Evolutionary conservation across 176 grass and related monocot species (phyloP).

Genomic region (Leersia perrieri): DNA sequence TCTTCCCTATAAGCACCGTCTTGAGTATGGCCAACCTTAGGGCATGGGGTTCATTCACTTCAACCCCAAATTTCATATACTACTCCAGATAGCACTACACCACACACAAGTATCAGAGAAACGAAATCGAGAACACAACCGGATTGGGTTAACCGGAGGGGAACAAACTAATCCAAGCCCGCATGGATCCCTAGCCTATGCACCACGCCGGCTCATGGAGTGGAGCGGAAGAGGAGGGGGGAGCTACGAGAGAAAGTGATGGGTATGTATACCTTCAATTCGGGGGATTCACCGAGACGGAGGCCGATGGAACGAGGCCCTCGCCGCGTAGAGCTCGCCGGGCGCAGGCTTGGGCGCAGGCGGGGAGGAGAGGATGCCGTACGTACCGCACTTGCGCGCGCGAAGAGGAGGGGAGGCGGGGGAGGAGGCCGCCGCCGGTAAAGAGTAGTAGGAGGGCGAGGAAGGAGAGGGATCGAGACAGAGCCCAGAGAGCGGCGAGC

Average conservation of each 20-base stretch:
- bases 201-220: neutral
- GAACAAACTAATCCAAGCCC: neutral
- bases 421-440: neutral
- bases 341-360: neutral
- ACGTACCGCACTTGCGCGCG: neutral
- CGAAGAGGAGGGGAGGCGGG: neutral
- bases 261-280: neutral
- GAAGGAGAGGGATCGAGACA: neutral
- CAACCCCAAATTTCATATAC: neutral
- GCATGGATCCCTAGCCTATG: neutral
- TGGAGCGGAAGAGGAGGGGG: neutral
- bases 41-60: neutral
- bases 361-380: neutral
- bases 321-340: neutral
- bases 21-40: neutral
- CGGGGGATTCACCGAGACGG: neutral
- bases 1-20: too few relatives aligned
- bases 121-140: neutral
- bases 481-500: too few relatives aligned
- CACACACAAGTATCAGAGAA: neutral
- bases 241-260: neutral
- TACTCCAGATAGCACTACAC: neutral
- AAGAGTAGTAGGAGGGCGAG: neutral
- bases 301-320: neutral
- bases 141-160: neutral